A percentile compares a stretch with the other conserved stretches of the same genome.
Conservation (phyloP, 106 monocot species). For the Hemerocallis citrina region DNA sequence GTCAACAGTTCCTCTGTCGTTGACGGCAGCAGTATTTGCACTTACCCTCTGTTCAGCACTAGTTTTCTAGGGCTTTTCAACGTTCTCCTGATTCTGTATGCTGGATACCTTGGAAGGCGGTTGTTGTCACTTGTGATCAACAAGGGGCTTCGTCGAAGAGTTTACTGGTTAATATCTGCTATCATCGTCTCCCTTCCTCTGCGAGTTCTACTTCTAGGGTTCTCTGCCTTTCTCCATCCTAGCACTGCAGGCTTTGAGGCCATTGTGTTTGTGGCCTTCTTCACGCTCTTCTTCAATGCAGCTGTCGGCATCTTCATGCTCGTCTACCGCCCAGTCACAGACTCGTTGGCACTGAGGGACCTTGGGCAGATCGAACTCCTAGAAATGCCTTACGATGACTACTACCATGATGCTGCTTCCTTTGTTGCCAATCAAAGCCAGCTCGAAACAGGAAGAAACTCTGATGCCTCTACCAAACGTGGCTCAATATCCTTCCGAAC, state of each 20-base stretch:
- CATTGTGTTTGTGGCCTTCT: constrained; percentile 60
- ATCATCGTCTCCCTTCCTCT: constrained; percentile 36
- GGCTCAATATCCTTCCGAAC: constrained; percentile 71
- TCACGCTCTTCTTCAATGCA: constrained; percentile 37
- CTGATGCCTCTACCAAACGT: constrained; percentile 48
- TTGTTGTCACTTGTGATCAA: constrained; percentile 64
- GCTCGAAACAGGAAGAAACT: constrained; percentile 23
- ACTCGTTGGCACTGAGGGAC: constrained; percentile 53
- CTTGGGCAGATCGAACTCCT: constrained; percentile 27
- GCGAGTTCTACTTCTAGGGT: constrained; percentile 47
- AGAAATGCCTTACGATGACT: constrained; percentile 48
- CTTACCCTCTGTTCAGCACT: constrained; percentile 65
- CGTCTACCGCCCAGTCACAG: constrained; percentile 72
- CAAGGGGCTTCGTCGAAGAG: constrained; percentile 52
- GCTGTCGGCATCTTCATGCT: constrained; percentile 55
- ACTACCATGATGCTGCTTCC: constrained; percentile 28
- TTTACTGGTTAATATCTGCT: constrained; percentile 48
- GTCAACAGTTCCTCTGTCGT: constrained; percentile 16
- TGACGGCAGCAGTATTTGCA: constrained; percentile 24
- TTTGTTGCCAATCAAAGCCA: constrained; percentile 28
- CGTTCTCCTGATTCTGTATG: constrained; percentile 38
- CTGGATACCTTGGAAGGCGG: constrained; percentile 36
- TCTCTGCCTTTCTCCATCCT: constrained; percentile 46
- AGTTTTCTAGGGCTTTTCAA: constrained; percentile 57
- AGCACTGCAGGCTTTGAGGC: constrained; percentile 35